Evolutionary conservation across 2,329 filamentous ascomycete genomes (phyloP), one percentile per base, ranked within the genome.

Genomic region (Apiospora phragmitis): DNA sequence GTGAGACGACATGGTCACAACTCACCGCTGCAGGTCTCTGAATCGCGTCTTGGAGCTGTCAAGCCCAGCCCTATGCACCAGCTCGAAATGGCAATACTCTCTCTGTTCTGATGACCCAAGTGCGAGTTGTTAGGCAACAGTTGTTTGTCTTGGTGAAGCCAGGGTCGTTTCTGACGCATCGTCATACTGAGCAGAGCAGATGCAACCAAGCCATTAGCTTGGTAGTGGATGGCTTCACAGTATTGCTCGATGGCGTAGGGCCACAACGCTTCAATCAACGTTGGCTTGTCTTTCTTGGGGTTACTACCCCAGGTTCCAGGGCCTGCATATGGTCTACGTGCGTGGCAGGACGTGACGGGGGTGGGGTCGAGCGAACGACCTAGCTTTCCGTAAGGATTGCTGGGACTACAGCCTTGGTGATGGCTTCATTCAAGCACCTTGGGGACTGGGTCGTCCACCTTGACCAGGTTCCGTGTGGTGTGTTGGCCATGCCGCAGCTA

Each of bases 241-340:
- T 21, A n/a, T 38, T 62, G 32, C 55, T 62, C 29, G 18, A 62
- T 38, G 55, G 18, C 21, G 32, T 38, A 4, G 29, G 55, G 55
- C 55, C 21, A 38, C 55, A 62, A n/a, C 55, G 32, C 14, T 21
- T 62, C 32, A 62, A 62, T 62, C 32, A 62, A 38, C 21, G 32
- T 62, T 62, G 55, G 55, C 32, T 18, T 62, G 32, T 62, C 55
- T 59, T 59, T 35, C 51, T 62, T 62, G 55, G 55, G 32, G 55
- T 62, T 62, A 38, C 55, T 62, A 62, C 55, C 55, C 55, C 55
- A 38, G 55, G 3, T 62, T 62, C 21, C 55, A 38, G 21, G 32
- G 8, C 55, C 32, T 62, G 55, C 55, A 62, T 62, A 21, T n/a
- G 55, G 55, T 38, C 55, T 38, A 62, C 32, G 38, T 62, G 55